Percentiles rank a stretch among this genome's conserved stretches.
Evolutionary conservation across 805 yeast genomes (phyloP).

Genomic region (Monosporozyma aquatica): DNA sequence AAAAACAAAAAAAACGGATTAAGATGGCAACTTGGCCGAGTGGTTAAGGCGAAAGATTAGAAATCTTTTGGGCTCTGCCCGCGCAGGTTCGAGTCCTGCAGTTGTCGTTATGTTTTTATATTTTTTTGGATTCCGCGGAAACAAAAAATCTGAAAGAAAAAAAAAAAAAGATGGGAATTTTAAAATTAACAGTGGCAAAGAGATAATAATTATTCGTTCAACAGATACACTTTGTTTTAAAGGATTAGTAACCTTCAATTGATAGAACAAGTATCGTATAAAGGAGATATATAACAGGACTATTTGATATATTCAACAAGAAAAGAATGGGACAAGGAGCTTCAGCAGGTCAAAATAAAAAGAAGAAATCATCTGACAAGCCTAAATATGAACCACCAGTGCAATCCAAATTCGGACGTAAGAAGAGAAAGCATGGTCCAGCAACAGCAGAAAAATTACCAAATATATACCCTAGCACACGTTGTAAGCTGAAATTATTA

Average conservation of each 20-base stretch:
- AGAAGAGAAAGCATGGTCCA: conserved; percentile 84
- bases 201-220: no score
- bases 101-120: conserved; percentile 44
- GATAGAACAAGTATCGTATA: no score
- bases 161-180: no score
- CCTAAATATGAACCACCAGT: conserved; percentile 99
- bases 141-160: neutral
- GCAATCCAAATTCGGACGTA: conserved; percentile 85
- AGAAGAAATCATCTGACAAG: conserved; percentile 63
- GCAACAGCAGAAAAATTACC: conserved; percentile 79
- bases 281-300: no score
- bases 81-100: conserved; percentile 66
- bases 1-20: neutral
- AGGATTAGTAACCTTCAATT: no score
- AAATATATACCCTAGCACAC: conserved; percentile 78
- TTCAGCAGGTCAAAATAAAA: conserved; percentile 28
- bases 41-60: conserved; percentile 57
- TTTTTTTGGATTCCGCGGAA: neutral
- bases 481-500: conserved; percentile 83
- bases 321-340: conserved; percentile 31
- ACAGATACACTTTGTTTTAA: no score
- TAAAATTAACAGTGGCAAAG: no score
- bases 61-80: conserved; percentile 49
- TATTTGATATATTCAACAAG: neutral
- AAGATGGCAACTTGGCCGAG: conserved; percentile 46